Evolutionary conservation across 2,329 filamentous ascomycete genomes (phyloP), one percentile per base, ranked within the genome.

Genomic region (Xylariaceae sp.): DNA sequence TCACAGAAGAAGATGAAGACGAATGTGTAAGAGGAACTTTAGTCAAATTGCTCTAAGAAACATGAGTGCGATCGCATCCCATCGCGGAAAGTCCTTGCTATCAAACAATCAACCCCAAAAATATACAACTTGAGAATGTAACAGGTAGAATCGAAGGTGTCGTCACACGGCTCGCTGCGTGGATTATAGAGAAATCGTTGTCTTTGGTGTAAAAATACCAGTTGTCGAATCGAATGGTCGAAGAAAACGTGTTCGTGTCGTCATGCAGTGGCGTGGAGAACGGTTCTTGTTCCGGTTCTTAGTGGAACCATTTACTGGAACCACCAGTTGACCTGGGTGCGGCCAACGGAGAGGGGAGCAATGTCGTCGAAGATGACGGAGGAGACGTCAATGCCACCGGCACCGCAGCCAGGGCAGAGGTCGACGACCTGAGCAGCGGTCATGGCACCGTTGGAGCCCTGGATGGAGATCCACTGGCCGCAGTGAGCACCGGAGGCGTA

Each of bases 361-460:
- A 65, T 62, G 48, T 62, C 61, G 34, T 65, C 61, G 23, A 65
- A 65, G 61, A 63, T 62, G 10, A 56, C 63, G 2, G 61, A 61
- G 1, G 63, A 30, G 51, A 58, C 63, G 17, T 64, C 63, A 15
- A 64, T 60, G 6, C 56, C 61, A 35, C 56, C 42, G 1, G 58
- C 10, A 10, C 52, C 54, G 37, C 63, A 64, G 55, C 61, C 57
- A 30, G 61, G 61, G 51, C 61, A 65, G 17, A 63, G 49, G 39
- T 63, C 61, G 23, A 59, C 61, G 39, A 65, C 63, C 35, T 35
- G 49, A 3, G 59, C 63, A 11, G 61, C 61, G 2, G 58, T 63
- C 42, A 56, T 53, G 11, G 9, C 15, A 9, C 59, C 59, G 8
- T 65, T 63, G 18, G 23, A 30, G 23, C 35, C 63, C 35, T 62